phyloP scores from a whole-genome alignment of 2,329 filamentous ascomycete genomes.

The Alternaria longipes region DNA sequence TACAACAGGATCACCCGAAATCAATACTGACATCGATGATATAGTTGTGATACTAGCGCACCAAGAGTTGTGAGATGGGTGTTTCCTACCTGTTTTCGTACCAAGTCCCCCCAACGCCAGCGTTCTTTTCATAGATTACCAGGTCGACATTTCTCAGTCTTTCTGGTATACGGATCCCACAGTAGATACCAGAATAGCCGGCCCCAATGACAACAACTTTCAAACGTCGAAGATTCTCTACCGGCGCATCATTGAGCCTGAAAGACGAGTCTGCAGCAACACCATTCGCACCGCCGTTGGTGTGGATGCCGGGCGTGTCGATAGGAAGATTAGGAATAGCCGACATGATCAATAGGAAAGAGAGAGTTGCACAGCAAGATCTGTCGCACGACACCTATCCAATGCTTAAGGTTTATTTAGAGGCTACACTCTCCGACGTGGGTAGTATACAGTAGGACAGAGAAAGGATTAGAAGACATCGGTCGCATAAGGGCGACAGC shows the following conservation, averaged over 20 bases:
- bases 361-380: neutral
- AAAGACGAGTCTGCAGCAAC: constrained; percentile 23
- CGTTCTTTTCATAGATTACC: constrained; percentile 57
- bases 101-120: constrained; percentile 52
- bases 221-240: constrained; percentile 56
- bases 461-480: constrained; percentile 7
- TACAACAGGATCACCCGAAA: neutral
- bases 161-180: constrained; percentile 56
- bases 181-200: constrained; percentile 56
- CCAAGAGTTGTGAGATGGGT: neutral
- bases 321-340: constrained; percentile 42
- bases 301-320: constrained; percentile 23
- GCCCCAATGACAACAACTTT: constrained; percentile 58
- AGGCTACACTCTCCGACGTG: constrained; percentile 10
- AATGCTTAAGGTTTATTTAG: constrained; percentile 18
- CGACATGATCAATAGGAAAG: constrained; percentile 34
- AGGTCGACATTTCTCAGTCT: constrained; percentile 51
- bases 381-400: constrained; percentile 7
- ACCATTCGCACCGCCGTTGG: constrained; percentile 20
- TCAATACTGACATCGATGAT: neutral
- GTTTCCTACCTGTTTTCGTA: constrained; percentile 48
- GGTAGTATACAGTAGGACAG: constrained; percentile 24
- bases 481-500: constrained; percentile 7
- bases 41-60: neutral
- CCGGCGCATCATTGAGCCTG: constrained; percentile 48